These are phyloP conservation scores for Kockovaella imperatae DNA, from an alignment of 768 basidiomycete genomes.

Conservation along the genomic window DNA sequence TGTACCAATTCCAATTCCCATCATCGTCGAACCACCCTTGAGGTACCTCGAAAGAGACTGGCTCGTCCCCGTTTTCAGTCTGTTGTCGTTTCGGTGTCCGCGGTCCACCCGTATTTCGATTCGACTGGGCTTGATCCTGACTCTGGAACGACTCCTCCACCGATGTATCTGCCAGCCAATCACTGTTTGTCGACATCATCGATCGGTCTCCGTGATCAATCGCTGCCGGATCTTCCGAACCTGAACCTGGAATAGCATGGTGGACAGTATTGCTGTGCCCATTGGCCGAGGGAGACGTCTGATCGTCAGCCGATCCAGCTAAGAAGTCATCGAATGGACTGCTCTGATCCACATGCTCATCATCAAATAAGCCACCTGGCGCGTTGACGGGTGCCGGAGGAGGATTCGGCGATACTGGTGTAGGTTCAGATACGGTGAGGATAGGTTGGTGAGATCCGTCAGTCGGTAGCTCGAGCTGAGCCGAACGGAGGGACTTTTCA, in stretches of 20 bases:
- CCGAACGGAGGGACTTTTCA: no score
- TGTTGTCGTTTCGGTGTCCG: background rate
- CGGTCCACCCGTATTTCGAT: background rate
- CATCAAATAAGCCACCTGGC: no score
- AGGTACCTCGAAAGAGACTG: constrained; percentile 29
- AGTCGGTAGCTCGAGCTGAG: no score
- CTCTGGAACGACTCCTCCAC: constrained; percentile 20
- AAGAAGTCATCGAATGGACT: constrained; percentile 15
- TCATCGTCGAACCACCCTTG: constrained; percentile 43
- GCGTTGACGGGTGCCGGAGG: background rate
- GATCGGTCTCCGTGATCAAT: no score
- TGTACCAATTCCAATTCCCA: constrained; percentile 42
- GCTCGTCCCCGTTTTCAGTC: constrained; percentile 21
- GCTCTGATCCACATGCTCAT: constrained; percentile 16
- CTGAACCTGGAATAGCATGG: no score
- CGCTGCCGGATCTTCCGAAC: no score
- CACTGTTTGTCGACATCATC: constrained; percentile 21
- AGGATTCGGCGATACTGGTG: no score
- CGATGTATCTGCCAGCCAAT: constrained; percentile 31
- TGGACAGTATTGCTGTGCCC: no score
- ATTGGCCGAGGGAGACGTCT: constrained; percentile 7
- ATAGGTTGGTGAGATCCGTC: no score
- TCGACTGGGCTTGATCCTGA: constrained; percentile 1
- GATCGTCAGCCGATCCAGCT: background rate
- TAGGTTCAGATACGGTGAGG: no score